phyloP scores from a whole-genome alignment of 1,284 basidiomycete genomes.

The Cryptococcus amylolentus region DNA sequence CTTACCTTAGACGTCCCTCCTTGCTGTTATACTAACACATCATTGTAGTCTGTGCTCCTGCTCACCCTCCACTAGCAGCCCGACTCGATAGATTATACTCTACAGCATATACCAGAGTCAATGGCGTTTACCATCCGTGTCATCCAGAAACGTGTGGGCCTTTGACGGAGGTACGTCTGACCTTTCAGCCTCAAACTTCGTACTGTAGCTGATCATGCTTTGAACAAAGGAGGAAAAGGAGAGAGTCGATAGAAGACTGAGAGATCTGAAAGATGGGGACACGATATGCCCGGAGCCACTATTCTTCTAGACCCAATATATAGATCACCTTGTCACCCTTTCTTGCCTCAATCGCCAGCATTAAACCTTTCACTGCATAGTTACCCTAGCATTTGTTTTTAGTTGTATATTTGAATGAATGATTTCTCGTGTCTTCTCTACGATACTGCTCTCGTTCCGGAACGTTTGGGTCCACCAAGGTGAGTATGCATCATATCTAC shows the following conservation, averaged over 20 bases:
- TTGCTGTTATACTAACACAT: not conserved
- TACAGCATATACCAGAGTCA: constrained; percentile 42
- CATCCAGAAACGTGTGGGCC: constrained; percentile 43
- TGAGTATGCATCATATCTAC: too few species aligned
- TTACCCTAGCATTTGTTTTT: too few species aligned
- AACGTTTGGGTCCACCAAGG: too few species aligned
- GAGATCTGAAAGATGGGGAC: constrained; percentile 32
- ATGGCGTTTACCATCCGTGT: constrained; percentile 43
- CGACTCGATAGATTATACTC: constrained; percentile 44
- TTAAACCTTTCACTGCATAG: too few species aligned
- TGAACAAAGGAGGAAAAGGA: constrained; percentile 34
- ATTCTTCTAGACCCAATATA: constrained; percentile 28
- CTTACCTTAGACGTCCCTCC: not conserved
- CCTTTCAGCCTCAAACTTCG: not conserved
- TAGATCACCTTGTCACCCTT: too few species aligned
- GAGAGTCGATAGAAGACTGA: constrained; percentile 35
- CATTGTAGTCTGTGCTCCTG: constrained; percentile 34
- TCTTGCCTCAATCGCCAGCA: too few species aligned
- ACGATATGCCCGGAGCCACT: constrained; percentile 35
- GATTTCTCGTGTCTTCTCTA: too few species aligned
- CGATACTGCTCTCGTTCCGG: too few species aligned
- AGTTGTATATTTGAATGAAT: too few species aligned
- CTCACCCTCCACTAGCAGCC: constrained; percentile 40
- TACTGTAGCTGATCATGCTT: not conserved
- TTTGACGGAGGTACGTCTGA: constrained; percentile 38